Conservation (phyloP, 331 rosid species). For the Malus hybrid region DNA sequence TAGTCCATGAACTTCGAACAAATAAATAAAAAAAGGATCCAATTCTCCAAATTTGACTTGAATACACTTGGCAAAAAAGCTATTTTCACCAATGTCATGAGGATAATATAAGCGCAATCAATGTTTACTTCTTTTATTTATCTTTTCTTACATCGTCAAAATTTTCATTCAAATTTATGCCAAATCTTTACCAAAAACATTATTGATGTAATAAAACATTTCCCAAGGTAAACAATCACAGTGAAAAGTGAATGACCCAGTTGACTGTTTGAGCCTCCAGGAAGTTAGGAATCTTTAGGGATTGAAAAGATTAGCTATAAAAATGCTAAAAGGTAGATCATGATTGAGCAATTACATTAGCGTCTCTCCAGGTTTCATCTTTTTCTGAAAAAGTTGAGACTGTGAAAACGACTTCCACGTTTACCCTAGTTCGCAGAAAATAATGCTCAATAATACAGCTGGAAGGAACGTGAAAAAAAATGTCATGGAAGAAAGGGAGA, state of each 20-base stretch:
- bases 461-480: neutral
- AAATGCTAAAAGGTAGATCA: neutral
- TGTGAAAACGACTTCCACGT: too few relatives aligned
- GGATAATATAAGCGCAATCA: too few relatives aligned
- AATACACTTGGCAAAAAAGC: neutral
- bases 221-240: neutral
- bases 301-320: neutral
- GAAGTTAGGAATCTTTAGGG: neutral
- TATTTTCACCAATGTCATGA: too few relatives aligned
- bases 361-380: neutral
- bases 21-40: too few relatives aligned
- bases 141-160: too few relatives aligned
- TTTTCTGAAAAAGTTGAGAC: neutral
- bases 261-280: neutral
- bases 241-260: neutral
- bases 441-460: neutral
- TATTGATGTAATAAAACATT: neutral
- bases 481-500: neutral
- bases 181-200: neutral
- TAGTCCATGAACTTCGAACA: too few relatives aligned
- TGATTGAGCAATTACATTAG: constrained; percentile 1
- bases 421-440: too few relatives aligned
- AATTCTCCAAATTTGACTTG: too few relatives aligned
- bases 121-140: too few relatives aligned
- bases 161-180: too few relatives aligned